phyloP scores from a whole-genome alignment of 495 filamentous ascomycete species.

The Corynascus novoguineensis region DNA sequence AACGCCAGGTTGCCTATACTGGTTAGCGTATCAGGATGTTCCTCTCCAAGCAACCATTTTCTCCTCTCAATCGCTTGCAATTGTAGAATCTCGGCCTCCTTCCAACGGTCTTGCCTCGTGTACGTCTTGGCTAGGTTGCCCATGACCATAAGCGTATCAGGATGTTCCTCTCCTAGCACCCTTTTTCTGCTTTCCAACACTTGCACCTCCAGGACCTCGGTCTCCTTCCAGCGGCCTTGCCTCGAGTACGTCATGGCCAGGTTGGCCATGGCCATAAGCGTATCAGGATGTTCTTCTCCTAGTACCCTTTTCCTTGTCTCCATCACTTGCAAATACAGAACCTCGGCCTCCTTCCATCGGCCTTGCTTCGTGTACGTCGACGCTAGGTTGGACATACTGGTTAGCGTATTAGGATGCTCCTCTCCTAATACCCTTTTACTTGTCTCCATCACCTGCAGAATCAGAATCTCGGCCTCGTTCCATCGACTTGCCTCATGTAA shows the following conservation, averaged over 20 bases:
- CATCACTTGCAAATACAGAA: not conserved
- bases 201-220: not conserved
- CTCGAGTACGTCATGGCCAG: not conserved
- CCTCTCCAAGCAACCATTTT: not conserved
- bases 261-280: not conserved
- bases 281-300: not conserved
- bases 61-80: not conserved
- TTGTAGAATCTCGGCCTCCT: conserved; percentile 5
- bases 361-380: conserved; percentile 21
- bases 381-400: conserved; percentile 29
- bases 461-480: not conserved
- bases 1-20: too few relatives aligned
- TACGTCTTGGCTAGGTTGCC: conserved; percentile 23
- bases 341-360: conserved; percentile 12
- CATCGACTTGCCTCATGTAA: not conserved
- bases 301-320: not conserved
- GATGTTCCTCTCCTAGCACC: conserved; percentile 35
- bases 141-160: conserved; percentile 22
- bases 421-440: conserved; percentile 28
- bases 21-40: not conserved
- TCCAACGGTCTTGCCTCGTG: conserved; percentile 9
- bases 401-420: conserved; percentile 32
- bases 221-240: not conserved
- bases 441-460: conserved; percentile 9
- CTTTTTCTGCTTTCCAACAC: conserved; percentile 20